phyloP scores from a whole-genome alignment of 192 early-diverging fungal genomes.

The Mortierella antarctica region DNA sequence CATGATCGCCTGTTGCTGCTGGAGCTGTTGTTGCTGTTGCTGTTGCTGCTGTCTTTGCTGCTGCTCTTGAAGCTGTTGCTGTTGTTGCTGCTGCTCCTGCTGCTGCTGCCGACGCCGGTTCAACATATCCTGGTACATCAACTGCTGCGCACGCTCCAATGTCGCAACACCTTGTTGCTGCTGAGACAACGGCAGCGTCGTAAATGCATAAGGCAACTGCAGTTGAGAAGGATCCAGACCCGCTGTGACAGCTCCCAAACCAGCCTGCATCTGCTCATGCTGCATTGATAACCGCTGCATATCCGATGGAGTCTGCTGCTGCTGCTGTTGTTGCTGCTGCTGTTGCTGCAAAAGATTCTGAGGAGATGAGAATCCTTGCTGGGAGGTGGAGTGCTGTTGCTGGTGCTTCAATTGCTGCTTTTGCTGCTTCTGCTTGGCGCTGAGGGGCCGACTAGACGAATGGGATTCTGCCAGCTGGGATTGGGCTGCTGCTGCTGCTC shows the following conservation, averaged over 20 bases:
- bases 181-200: slow-evolving; percentile 41
- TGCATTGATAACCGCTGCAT: slow-evolving; percentile 24
- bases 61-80: slow-evolving; percentile 27
- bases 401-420: slow-evolving; percentile 26
- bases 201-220: slow-evolving; percentile 49
- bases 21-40: slow-evolving; percentile 43
- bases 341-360: slow-evolving; percentile 48
- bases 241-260: slow-evolving; percentile 16
- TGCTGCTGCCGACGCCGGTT: slow-evolving; percentile 51
- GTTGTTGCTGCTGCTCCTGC: slow-evolving; percentile 26
- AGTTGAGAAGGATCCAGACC: slow-evolving; percentile 45
- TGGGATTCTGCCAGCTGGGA: slow-evolving; percentile 29
- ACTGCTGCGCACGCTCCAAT: slow-evolving; percentile 42
- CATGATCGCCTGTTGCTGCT: slow-evolving; percentile 52
- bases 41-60: slow-evolving; percentile 32
- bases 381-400: slow-evolving; percentile 8
- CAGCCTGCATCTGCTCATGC: slow-evolving; percentile 34
- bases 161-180: slow-evolving; percentile 53
- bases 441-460: slow-evolving; percentile 7
- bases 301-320: slow-evolving; percentile 25
- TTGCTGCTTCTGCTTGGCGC: slow-evolving; percentile 47
- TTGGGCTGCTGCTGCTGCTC: slow-evolving; percentile 30
- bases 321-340: slow-evolving; percentile 25
- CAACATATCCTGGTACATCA: slow-evolving; percentile 53
- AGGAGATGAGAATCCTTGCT: slow-evolving; percentile 25